Conservation (phyloP, 164 flowering plant species). For the Dillenia turbinata region DNA sequence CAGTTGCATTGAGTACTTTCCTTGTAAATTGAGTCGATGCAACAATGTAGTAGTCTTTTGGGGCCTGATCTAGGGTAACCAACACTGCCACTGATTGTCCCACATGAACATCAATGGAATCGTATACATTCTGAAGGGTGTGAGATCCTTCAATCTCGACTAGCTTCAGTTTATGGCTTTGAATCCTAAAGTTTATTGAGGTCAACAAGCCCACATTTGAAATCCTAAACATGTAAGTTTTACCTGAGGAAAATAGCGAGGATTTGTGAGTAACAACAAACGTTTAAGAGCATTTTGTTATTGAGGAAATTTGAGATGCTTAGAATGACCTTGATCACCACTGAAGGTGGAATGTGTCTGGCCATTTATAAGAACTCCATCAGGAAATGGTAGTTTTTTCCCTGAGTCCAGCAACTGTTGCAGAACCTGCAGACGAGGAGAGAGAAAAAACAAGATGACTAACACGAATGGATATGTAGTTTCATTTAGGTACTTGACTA, state of each 20-base stretch:
- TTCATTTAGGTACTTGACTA: not conserved
- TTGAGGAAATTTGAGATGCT: not conserved
- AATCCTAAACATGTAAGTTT: slow-evolving; percentile 39
- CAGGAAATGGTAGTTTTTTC: slow-evolving; percentile 43
- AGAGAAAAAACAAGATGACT: not conserved
- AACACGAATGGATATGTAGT: not conserved
- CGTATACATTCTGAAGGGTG: slow-evolving; percentile 34
- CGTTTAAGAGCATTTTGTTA: not conserved
- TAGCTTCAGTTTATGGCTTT: slow-evolving; percentile 35
- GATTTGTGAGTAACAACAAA: not conserved
- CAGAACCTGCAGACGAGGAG: slow-evolving; percentile 32
- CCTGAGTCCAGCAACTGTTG: slow-evolving; percentile 45
- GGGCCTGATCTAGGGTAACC: slow-evolving; percentile 32
- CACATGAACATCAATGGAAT: slow-evolving; percentile 46
- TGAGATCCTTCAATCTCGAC: slow-evolving; percentile 61
- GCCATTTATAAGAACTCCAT: slow-evolving; percentile 66
- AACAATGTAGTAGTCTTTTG: slow-evolving; percentile 45
- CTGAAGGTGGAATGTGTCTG: slow-evolving; percentile 25
- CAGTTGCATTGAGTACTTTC: slow-evolving; percentile 28
- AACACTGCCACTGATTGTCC: slow-evolving; percentile 44
- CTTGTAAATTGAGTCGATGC: slow-evolving; percentile 48
- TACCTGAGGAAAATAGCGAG: slow-evolving; percentile 21
- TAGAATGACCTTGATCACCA: slow-evolving; percentile 43
- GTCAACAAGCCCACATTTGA: slow-evolving; percentile 45
- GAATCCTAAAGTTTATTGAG: slow-evolving; percentile 50